Evolutionary conservation across 139 green algal genomes (phyloP).

Genomic region (Chlorella sp.): DNA sequence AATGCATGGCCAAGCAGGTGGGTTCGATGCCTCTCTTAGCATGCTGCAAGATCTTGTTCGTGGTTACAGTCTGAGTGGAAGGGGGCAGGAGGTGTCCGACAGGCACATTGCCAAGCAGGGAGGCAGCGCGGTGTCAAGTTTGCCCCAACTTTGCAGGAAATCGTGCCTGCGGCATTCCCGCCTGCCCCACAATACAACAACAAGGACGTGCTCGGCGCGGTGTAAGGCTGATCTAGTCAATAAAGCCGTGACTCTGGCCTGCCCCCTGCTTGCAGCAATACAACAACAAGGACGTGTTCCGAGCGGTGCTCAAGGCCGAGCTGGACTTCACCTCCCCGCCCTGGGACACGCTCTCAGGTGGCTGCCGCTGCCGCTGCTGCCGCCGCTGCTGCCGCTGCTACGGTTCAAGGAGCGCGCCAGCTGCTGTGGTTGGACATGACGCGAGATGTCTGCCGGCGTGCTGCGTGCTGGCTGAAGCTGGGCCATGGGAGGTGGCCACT

Average conservation of each 20-base stretch:
- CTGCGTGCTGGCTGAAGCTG: too few species aligned
- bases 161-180: too few species aligned
- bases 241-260: background rate
- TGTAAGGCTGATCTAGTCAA: too few species aligned
- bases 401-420: too few species aligned
- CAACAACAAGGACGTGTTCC: conserved; percentile 68
- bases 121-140: too few species aligned
- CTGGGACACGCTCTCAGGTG: conserved; percentile 60
- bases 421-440: too few species aligned
- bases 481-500: too few species aligned
- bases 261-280: conserved; percentile 5
- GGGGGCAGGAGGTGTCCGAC: background rate
- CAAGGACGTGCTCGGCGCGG: too few species aligned
- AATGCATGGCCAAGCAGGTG: conserved; percentile 60
- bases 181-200: too few species aligned
- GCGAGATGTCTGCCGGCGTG: too few species aligned
- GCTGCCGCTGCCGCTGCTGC: background rate
- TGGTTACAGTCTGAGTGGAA: background rate
- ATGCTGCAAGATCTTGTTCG: background rate
- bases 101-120: background rate
- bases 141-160: too few species aligned
- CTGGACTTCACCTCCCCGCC: conserved; percentile 74
- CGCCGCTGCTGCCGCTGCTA: too few species aligned
- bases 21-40: background rate
- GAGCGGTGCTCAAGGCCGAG: conserved; percentile 72